phyloP scores from a whole-genome alignment of 192 early-diverging fungal genomes.

The Gaertneriomyces sp. region DNA sequence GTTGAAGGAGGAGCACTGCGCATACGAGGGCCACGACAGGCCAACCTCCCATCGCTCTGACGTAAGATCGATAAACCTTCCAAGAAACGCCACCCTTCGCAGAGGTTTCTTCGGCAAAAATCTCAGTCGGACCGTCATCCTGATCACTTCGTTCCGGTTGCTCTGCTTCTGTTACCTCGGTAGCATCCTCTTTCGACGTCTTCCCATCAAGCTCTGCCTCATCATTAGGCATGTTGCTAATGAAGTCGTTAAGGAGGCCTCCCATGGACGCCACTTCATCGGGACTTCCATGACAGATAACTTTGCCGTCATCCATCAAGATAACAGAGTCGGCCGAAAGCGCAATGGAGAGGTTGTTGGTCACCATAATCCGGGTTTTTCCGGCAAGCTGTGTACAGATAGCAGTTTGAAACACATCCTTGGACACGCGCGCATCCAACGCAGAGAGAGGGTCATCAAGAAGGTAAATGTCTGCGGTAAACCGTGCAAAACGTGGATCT shows the following conservation, averaged over 20 bases:
- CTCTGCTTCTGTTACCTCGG: neutral
- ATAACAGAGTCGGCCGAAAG: conserved; percentile 69
- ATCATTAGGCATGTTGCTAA: conserved; percentile 12
- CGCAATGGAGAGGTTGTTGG: conserved; percentile 68
- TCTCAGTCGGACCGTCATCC: neutral
- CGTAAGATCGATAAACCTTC: conserved; percentile 37
- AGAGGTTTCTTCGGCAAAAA: conserved; percentile 40
- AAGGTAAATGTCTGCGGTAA: conserved; percentile 64
- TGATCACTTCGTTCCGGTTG: neutral
- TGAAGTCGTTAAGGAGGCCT: conserved; percentile 6
- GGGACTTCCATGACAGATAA: conserved; percentile 59
- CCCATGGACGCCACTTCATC: conserved; percentile 46
- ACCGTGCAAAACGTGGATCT: too few relatives aligned
- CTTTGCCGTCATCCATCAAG: conserved; percentile 59
- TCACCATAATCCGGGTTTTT: conserved; percentile 75
- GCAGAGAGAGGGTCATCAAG: conserved; percentile 72
- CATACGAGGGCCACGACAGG: neutral
- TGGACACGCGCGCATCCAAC: conserved; percentile 39
- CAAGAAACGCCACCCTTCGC: conserved; percentile 42
- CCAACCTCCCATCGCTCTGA: conserved; percentile 44
- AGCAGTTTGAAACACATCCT: conserved; percentile 29
- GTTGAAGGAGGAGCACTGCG: neutral
- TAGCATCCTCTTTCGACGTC: too few relatives aligned
- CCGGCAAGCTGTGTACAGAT: conserved; percentile 53
- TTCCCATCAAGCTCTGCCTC: neutral